Percentiles rank a stretch among this genome's conserved stretches.
These are phyloP conservation scores for Saccharum spontaneum DNA, from an alignment of 176 grass and related monocot genomes.

Conservation along the genomic window DNA sequence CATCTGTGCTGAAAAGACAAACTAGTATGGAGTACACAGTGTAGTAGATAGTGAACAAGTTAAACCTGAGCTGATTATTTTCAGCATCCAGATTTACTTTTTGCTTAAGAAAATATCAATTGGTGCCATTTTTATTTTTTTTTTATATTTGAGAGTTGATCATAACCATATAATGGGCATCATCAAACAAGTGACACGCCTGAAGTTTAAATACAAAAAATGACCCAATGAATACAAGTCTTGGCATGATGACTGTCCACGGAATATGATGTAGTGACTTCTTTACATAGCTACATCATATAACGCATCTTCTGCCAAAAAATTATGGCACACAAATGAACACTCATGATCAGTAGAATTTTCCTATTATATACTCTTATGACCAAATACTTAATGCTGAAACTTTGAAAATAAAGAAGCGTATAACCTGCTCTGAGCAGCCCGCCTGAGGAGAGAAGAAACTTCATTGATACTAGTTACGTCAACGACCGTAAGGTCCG, in stretches of 20 bases:
- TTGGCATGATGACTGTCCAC: not conserved
- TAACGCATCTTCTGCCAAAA: not conserved
- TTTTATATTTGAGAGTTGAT: not conserved
- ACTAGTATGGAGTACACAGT: not conserved
- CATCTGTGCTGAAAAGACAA: too few species aligned
- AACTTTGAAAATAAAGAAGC: not conserved
- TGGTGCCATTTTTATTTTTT: not conserved
- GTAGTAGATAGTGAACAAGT: not conserved
- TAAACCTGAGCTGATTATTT: not conserved
- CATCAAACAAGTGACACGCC: not conserved
- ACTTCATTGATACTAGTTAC: constrained; percentile 74
- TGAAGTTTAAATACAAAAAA: not conserved
- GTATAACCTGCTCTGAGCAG: constrained; percentile 77
- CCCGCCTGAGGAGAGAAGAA: constrained; percentile 62
- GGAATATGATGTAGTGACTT: not conserved
- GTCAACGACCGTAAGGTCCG: constrained; percentile 71
- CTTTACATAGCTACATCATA: not conserved
- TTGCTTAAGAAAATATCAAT: not conserved
- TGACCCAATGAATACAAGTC: not conserved
- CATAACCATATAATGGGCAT: not conserved
- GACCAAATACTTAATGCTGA: not conserved
- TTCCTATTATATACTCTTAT: not conserved
- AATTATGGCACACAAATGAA: not conserved
- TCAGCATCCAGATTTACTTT: not conserved
- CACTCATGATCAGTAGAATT: too few species aligned